Evolutionary conservation across 306 rosid genomes (phyloP).

Genomic region (Vigna trinervia): DNA sequence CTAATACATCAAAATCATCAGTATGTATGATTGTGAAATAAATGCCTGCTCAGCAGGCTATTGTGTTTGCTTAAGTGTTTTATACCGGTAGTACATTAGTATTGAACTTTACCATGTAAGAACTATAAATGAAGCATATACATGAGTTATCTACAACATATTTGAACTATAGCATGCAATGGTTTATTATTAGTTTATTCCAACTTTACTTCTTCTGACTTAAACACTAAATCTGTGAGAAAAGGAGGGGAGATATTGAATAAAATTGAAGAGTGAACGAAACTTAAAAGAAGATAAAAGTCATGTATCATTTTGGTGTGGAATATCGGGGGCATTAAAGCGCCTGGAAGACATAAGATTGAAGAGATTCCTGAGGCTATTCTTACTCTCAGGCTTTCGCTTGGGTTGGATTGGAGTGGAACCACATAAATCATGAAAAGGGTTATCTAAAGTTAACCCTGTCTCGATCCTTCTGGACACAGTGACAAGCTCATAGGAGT

Average conservation of each 20-base stretch:
- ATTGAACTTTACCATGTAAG: neutral
- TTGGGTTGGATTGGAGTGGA: conserved; percentile 30
- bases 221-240: neutral
- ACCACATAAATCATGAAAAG: conserved; percentile 42
- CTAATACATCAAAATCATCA: conserved; percentile 3
- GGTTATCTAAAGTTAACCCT: conserved; percentile 56
- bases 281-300: conserved; percentile 24
- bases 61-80: conserved; percentile 4
- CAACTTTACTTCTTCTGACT: neutral
- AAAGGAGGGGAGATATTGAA: neutral
- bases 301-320: conserved; percentile 37
- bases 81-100: neutral
- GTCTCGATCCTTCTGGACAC: conserved; percentile 75
- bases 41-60: conserved; percentile 34
- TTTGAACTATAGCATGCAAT: neutral
- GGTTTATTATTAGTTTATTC: conserved; percentile 11
- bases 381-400: conserved; percentile 65
- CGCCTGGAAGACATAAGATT: conserved; percentile 66
- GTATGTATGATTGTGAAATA: conserved; percentile 35
- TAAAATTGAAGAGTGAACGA: conserved; percentile 14
- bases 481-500: conserved; percentile 87
- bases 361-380: conserved; percentile 79
- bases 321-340: conserved; percentile 45
- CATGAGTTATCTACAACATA: neutral
- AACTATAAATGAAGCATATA: conserved; percentile 25